Evolutionary conservation across 2,329 filamentous ascomycete genomes (phyloP), one percentile per base, ranked within the genome.

Genomic region (Xylariaceae sp.): DNA sequence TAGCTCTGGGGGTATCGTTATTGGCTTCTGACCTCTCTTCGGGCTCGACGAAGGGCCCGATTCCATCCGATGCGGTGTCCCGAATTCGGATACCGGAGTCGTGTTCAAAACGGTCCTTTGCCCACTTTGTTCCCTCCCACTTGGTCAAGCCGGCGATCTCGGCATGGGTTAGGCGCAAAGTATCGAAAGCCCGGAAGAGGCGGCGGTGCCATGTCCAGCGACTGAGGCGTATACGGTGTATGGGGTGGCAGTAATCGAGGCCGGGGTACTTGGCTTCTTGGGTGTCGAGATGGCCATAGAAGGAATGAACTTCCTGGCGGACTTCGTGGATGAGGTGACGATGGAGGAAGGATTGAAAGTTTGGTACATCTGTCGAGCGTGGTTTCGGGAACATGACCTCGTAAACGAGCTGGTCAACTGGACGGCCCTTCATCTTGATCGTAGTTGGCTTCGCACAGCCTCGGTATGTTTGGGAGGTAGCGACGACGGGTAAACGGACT

Each of bases 101-200:
- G 54, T 80, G 79, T 74, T 92, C 88, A 67, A 85, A 92, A 52
- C 87, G 81, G 67, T 91, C 86, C 67, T 90, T 86, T 58, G 88
- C 88, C 88, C 88, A 91, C 58, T 85, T 84, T 7, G 88, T 91
- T 54, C 88, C 88, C 73, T 91, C 88, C 88, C 88, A 92, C 66
- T 88, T 86, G 55, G 88, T 91, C 67, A 91, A 75, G 47, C 77
- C 76, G 51, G 82, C 77, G 62, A 92, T 89, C 68, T 92, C 88
- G 63, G 76, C 74, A 54, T 81, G 73, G 6, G 88, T 92, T 40
- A 91, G 76, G 43, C 78, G 78, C 29, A 91, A 77, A 30, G 71
- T 73, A 70, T 91, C 86, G 65, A 92, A 90, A 31, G 87, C 86
- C 41, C 84, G 81, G 70, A 92, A 91, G 9, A 92, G 79, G 54